Conservation (phyloP, 176 grass and related monocot species). For the Sorghum bicolor region Sorghum_bicolor_NCBIv3 NC_012872.2:9280501-9281000, state of each 20-base stretch:
- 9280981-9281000: too few relatives aligned
- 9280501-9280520: background rate
- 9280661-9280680: background rate
- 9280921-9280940: too few relatives aligned
- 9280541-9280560: background rate
- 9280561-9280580: background rate
- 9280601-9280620: background rate
- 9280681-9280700: background rate
- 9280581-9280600: background rate
- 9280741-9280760: background rate
- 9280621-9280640: background rate
- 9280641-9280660: background rate
- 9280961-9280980: too few relatives aligned
- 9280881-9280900: too few relatives aligned
- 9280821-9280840: too few relatives aligned
- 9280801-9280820: too few relatives aligned
- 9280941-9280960: too few relatives aligned
- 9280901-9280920: too few relatives aligned
- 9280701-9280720: background rate
- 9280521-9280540: background rate
- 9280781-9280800: too few relatives aligned
- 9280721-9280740: background rate
- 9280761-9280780: too few relatives aligned
- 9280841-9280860: too few relatives aligned
- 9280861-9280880: too few relatives aligned